Conservation (phyloP, 2,329 filamentous ascomycete species). For the Chaetothyriales sp. region DNA sequence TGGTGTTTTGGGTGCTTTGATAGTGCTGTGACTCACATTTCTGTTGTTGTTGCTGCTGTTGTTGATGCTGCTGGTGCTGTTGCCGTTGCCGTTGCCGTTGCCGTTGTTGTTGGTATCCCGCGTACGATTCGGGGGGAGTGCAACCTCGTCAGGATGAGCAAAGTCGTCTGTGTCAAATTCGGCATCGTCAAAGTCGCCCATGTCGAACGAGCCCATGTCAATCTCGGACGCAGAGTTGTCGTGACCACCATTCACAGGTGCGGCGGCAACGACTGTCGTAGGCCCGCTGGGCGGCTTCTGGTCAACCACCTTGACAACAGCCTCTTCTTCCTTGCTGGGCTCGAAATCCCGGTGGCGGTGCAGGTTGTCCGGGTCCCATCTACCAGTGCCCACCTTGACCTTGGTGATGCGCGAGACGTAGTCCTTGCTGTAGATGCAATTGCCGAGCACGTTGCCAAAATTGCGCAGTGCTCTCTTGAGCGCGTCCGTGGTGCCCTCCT, state of each 20-base stretch:
- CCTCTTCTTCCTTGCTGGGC: constrained; percentile 37
- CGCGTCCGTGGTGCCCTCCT: constrained; percentile 89
- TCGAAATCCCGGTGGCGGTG: constrained; percentile 66
- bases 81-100: constrained; percentile 2
- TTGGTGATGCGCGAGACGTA: constrained; percentile 83
- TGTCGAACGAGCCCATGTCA: constrained; percentile 16
- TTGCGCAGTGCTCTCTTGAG: constrained; percentile 77
- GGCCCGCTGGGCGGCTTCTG: constrained; percentile 5
- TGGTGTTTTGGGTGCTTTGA: neutral
- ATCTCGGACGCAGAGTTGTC: neutral
- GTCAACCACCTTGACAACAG: constrained; percentile 19
- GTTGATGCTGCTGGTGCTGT: neutral
- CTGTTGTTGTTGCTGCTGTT: constrained; percentile 7
- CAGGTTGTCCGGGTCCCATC: constrained; percentile 63
- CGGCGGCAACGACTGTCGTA: constrained; percentile 8
- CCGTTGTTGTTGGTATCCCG: constrained; percentile 7
- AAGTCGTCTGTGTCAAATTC: constrained; percentile 58
- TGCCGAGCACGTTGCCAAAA: constrained; percentile 94
- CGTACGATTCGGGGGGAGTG: constrained; percentile 31
- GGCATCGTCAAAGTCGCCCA: constrained; percentile 56
- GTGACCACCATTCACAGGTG: constrained; percentile 18
- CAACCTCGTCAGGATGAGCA: constrained; percentile 63
- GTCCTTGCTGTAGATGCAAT: constrained; percentile 94
- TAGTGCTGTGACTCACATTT: constrained; percentile 3
- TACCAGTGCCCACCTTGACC: constrained; percentile 63